Evolutionary conservation across 495 filamentous ascomycete genomes (phyloP).

Genomic region (Lineolata rhizophorae): DNA sequence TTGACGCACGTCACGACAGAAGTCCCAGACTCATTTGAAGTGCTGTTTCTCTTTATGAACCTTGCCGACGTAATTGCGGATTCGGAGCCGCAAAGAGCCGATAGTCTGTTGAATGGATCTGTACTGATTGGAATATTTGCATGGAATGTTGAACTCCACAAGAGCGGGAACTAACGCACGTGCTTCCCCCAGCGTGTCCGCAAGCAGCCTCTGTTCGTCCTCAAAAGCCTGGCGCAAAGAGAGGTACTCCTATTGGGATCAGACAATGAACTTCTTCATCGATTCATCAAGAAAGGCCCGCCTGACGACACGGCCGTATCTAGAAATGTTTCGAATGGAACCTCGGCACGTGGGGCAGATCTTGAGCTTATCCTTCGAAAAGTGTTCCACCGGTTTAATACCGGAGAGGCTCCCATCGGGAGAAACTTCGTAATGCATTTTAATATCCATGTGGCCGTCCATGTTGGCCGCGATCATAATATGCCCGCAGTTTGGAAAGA

Average conservation of each 20-base stretch:
- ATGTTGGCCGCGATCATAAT: constrained; percentile 37
- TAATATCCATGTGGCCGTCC: constrained; percentile 44
- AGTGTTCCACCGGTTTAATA: too few relatives aligned
- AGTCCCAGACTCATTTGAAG: too few relatives aligned
- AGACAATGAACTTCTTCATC: constrained; percentile 41
- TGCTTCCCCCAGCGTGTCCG: constrained; percentile 2
- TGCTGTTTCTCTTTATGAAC: too few relatives aligned
- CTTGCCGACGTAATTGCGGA: too few relatives aligned
- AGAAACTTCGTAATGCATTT: constrained; percentile 31
- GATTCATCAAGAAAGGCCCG: constrained; percentile 42
- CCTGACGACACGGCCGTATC: constrained; percentile 45
- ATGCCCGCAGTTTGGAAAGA: constrained; percentile 46
- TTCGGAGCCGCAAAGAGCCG: too few relatives aligned
- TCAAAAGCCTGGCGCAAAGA: constrained; percentile 23
- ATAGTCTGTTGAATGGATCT: too few relatives aligned
- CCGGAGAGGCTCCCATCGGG: constrained; percentile 21
- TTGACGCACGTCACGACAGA: too few relatives aligned
- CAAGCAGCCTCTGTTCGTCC: too few relatives aligned
- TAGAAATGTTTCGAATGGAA: constrained; percentile 34
- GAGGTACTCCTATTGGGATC: constrained; percentile 25
- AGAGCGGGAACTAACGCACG: background rate
- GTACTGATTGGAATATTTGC: too few relatives aligned
- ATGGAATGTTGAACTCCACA: background rate
- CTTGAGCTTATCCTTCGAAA: constrained; percentile 19
- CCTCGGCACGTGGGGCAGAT: constrained; percentile 40